Conservation (phyloP, 805 yeast species). For the Pichia rugopelliculosa region DNA sequence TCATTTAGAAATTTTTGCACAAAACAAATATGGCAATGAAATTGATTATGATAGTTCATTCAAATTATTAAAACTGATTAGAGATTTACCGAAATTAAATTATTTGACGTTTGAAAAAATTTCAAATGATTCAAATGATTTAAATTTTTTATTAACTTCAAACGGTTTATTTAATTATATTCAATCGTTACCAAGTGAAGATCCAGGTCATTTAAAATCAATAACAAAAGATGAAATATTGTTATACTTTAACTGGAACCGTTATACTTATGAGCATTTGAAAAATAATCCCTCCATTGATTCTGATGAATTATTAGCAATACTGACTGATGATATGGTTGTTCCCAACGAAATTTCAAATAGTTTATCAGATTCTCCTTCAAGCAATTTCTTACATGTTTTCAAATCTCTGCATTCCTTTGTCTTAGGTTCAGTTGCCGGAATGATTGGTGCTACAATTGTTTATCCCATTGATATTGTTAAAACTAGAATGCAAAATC, state of each 20-base stretch:
- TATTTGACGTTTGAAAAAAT: constrained; percentile 25
- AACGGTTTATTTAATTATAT: constrained; percentile 23
- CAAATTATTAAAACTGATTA: constrained; percentile 38
- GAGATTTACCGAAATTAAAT: constrained; percentile 28
- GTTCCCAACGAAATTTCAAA: constrained; percentile 6
- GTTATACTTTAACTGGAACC: constrained; percentile 31
- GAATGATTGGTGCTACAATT: constrained; percentile 96
- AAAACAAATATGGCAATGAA: constrained; percentile 34
- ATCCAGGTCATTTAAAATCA: constrained; percentile 4
- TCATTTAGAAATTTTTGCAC: constrained; percentile 44
- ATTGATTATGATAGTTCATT: constrained; percentile 43
- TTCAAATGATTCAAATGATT: constrained; percentile 12
- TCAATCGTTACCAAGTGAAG: constrained; percentile 8
- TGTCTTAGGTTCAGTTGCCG: constrained; percentile 87
- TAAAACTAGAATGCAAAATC: constrained; percentile 97
- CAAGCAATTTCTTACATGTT: constrained; percentile 49
- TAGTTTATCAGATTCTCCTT: constrained; percentile 36
- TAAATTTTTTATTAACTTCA: constrained; percentile 15
- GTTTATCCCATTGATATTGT: constrained; percentile 96
- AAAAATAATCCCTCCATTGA: constrained; percentile 20
- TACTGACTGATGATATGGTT: constrained; percentile 47
- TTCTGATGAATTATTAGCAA: constrained; percentile 28
- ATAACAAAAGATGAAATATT: constrained; percentile 24
- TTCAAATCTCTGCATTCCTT: constrained; percentile 86
- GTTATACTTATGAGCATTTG: constrained; percentile 23